Evolutionary conservation across 2,329 filamentous ascomycete genomes (phyloP).

Genomic region (Neonectria hederae): DNA sequence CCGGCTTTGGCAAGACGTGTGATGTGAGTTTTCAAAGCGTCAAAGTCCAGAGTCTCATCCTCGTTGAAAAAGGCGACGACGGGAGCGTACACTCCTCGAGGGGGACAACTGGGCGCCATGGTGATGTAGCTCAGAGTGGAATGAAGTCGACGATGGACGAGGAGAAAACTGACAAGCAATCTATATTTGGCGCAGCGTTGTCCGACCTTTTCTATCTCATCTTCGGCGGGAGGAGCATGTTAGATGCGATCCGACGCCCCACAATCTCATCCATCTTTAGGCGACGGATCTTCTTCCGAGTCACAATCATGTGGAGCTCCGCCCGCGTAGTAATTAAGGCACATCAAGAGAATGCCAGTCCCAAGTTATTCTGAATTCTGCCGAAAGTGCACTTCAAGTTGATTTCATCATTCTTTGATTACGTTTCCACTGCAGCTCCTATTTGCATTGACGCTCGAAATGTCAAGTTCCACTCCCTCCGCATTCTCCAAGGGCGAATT

Average conservation of each 20-base stretch:
- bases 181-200: not conserved
- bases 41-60: conserved; percentile 65
- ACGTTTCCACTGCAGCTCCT: not conserved
- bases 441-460: not conserved
- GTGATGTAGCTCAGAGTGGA: not conserved
- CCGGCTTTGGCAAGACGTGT: conserved; percentile 70
- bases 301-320: not conserved
- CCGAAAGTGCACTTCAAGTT: not conserved
- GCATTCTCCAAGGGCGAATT: conserved; percentile 11
- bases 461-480: not conserved
- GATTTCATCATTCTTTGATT: not conserved
- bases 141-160: not conserved
- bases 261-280: not conserved
- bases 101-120: conserved; percentile 16
- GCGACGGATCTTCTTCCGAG: not conserved
- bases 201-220: not conserved
- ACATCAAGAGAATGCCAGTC: not conserved
- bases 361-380: not conserved
- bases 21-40: conserved; percentile 61
- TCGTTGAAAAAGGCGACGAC: conserved; percentile 69
- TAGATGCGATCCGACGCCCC: not conserved
- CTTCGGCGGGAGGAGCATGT: not conserved
- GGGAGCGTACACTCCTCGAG: conserved; percentile 66
- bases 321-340: not conserved
- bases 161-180: not conserved